Conservation (phyloP, 2,329 filamentous ascomycete species). For the Paraconiothyrium sp. region DNA sequence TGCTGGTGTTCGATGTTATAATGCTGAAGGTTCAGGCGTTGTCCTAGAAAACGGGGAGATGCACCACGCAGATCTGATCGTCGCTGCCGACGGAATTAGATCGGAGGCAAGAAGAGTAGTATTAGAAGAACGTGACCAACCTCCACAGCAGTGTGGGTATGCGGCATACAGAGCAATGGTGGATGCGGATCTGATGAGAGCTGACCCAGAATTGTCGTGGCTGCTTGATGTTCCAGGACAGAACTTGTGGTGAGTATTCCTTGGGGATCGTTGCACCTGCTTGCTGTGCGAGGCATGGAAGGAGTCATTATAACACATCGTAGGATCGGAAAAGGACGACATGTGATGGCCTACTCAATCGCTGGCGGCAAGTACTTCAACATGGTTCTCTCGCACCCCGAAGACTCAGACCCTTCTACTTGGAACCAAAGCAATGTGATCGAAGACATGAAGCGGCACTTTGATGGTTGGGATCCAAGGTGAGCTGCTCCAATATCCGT, state of each 20-base stretch:
- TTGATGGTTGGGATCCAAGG: constrained; percentile 70
- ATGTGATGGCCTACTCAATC: constrained; percentile 60
- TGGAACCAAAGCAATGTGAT: constrained; percentile 62
- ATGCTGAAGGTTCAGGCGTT: constrained; percentile 16
- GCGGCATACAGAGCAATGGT: constrained; percentile 69
- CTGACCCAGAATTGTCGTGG: constrained; percentile 31
- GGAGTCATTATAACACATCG: constrained; percentile 47
- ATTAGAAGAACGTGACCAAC: constrained; percentile 3
- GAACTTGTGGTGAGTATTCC: constrained; percentile 28
- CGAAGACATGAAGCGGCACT: constrained; percentile 68
- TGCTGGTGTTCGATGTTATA: constrained; percentile 23
- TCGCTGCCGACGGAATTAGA: constrained; percentile 43
- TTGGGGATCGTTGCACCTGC: background rate
- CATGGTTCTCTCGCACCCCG: constrained; percentile 70
- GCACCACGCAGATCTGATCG: constrained; percentile 44
- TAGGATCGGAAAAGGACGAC: constrained; percentile 54
- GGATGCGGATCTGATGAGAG: constrained; percentile 56
- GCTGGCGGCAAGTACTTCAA: constrained; percentile 67
- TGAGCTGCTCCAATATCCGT: constrained; percentile 32
- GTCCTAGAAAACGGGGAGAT: constrained; percentile 51
- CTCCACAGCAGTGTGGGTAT: constrained; percentile 56
- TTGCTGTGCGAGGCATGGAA: background rate
- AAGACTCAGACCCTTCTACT: constrained; percentile 64
- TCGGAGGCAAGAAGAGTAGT: constrained; percentile 19
- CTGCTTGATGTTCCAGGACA: constrained; percentile 29